A percentile compares a stretch with the other conserved stretches of the same genome.
These are phyloP conservation scores for Rhizopus sp. DNA, from an alignment of 371 early-diverging fungal species.

Conservation along the genomic window DNA sequence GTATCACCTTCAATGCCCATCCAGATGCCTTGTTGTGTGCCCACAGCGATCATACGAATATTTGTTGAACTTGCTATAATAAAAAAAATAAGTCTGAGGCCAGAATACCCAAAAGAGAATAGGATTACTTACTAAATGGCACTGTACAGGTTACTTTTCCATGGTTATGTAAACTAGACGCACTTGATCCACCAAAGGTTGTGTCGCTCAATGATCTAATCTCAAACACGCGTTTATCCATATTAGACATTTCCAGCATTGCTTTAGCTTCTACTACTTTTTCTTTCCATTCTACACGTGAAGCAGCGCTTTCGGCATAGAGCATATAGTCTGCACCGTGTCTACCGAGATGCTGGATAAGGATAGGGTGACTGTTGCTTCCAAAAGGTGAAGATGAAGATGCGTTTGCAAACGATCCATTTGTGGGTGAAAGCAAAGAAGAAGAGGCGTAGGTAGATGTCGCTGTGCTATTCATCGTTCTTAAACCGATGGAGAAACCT, in stretches of 20 bases:
- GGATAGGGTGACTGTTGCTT: conserved; percentile 7
- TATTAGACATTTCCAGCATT: conserved; percentile 37
- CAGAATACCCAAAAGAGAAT: conserved; percentile 22
- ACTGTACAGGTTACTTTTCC: conserved; percentile 61
- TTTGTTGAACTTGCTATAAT: conserved; percentile 38
- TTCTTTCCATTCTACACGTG: conserved; percentile 65
- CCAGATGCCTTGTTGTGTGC: conserved; percentile 80
- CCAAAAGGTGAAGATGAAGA: conserved; percentile 17
- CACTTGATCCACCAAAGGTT: conserved; percentile 5
- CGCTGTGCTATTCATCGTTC: conserved; percentile 19
- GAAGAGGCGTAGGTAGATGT: conserved; percentile 5
- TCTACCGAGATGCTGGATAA: conserved; percentile 29
- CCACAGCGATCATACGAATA: conserved; percentile 73
- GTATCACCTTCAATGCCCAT: conserved; percentile 52
- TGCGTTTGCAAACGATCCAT: conserved; percentile 2
- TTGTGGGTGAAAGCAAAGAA: conserved; percentile 13
- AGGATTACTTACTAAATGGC: conserved; percentile 42
- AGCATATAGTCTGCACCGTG: conserved; percentile 21
- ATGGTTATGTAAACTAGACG: conserved; percentile 30
- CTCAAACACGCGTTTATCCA: conserved; percentile 28
- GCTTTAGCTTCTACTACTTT: conserved; percentile 75
- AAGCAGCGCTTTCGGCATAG: conserved; percentile 11
- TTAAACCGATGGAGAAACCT: conserved; percentile 36
- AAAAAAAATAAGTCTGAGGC: neutral
- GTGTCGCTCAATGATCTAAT: conserved; percentile 19